Percentiles rank a stretch among this genome's conserved stretches.
These are phyloP conservation scores for Furcasterigmium furcatum DNA, from an alignment of 2,329 filamentous ascomycete species.

Conservation along the genomic window DNA sequence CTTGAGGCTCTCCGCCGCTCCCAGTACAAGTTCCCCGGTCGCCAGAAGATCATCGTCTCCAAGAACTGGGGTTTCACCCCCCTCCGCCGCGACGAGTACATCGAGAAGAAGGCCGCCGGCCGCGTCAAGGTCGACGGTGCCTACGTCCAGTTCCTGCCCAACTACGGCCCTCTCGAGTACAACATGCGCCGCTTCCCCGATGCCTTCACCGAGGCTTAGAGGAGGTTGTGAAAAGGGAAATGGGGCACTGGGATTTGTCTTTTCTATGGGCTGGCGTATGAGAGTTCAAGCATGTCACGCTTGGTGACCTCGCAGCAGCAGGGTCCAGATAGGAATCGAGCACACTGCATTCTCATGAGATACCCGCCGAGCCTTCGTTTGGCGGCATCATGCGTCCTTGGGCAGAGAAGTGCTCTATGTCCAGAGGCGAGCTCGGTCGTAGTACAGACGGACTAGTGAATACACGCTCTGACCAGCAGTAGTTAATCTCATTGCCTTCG, in stretches of 20 bases:
- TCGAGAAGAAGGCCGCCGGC: slow-evolving; percentile 90
- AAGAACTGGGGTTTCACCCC: slow-evolving; percentile 99
- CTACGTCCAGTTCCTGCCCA: slow-evolving; percentile 98
- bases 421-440: no score
- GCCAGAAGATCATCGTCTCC: slow-evolving; percentile 99
- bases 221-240: slow-evolving; percentile 19
- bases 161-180: slow-evolving; percentile 78
- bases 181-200: slow-evolving; percentile 96
- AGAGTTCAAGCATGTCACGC: slow-evolving; percentile 33
- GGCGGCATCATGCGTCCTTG: no score
- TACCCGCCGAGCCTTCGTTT: no score
- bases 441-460: background rate
- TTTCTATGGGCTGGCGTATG: slow-evolving; percentile 38
- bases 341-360: slow-evolving; percentile 14
- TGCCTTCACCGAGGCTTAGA: slow-evolving; percentile 66
- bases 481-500: no score
- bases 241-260: slow-evolving; percentile 30
- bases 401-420: no score
- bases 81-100: slow-evolving; percentile 95
- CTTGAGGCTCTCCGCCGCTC: slow-evolving; percentile 98
- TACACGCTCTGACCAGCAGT: background rate
- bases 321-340: slow-evolving; percentile 16
- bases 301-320: slow-evolving; percentile 13
- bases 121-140: slow-evolving; percentile 96
- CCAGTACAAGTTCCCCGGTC: slow-evolving; percentile 99